phyloP scores from a whole-genome alignment of 2,329 filamentous ascomycete genomes.

The Ceratocystis ficicola region DNA sequence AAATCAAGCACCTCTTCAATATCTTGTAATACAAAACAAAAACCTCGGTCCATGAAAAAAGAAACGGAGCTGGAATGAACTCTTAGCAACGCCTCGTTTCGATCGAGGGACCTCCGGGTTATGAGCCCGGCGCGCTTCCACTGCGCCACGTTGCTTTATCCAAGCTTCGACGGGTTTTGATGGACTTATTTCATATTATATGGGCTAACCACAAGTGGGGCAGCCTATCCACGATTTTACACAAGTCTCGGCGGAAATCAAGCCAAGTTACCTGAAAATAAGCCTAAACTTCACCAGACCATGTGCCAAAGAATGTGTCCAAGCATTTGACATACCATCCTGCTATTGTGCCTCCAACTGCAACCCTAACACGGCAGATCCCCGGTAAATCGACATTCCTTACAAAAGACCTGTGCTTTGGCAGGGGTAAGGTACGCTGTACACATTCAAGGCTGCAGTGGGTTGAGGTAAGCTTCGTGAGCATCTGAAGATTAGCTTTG shows the following conservation, averaged over 20 bases:
- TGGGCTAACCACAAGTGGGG: background rate
- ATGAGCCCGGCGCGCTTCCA: constrained; percentile 23
- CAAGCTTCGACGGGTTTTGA: background rate
- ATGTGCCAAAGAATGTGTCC: no score
- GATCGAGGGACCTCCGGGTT: constrained; percentile 23
- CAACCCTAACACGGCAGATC: constrained; percentile 8
- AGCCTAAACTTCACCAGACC: no score
- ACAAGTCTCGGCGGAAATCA: no score
- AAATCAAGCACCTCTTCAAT: no score
- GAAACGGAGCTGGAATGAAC: background rate
- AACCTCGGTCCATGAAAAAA: background rate
- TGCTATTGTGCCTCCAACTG: background rate
- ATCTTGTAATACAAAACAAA: no score
- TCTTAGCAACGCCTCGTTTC: constrained; percentile 22
- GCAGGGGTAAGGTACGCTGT: background rate
- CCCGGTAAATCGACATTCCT: background rate
- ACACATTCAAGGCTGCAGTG: constrained; percentile 21
- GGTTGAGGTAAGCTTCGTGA: constrained; percentile 21
- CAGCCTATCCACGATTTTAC: background rate
- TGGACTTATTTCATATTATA: background rate
- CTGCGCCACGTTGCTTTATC: constrained; percentile 22
- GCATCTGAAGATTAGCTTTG: constrained; percentile 10
- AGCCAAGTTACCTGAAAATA: no score
- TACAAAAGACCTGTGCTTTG: background rate
- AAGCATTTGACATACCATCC: no score